A percentile compares a stretch with the other conserved stretches of the same genome.
Conservation (phyloP, 2,329 filamentous ascomycete genomes). For the Arthroderma sp. region DNA sequence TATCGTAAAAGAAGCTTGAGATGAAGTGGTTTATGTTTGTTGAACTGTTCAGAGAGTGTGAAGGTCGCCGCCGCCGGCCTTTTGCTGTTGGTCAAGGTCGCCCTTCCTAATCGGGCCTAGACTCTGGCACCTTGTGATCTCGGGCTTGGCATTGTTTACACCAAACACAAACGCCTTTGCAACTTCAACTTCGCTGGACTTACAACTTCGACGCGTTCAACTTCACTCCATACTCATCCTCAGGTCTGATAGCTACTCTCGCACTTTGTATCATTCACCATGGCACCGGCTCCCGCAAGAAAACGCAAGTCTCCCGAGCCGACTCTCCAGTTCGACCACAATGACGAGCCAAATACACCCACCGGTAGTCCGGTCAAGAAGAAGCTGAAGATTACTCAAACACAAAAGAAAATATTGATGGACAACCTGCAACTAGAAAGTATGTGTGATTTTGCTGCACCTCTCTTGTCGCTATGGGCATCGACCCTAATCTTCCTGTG, state of each 20-base stretch:
- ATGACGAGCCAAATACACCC: slow-evolving; percentile 29
- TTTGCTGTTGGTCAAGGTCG: neutral
- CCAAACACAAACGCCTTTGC: neutral
- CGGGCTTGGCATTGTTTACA: slow-evolving; percentile 10
- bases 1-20: neutral
- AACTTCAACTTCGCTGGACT: neutral
- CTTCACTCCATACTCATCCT: no score
- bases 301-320: slow-evolving; percentile 29
- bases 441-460: slow-evolving; percentile 32
- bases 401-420: slow-evolving; percentile 74
- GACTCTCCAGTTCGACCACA: slow-evolving; percentile 22
- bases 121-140: neutral
- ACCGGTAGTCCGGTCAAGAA: slow-evolving; percentile 50
- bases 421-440: slow-evolving; percentile 83
- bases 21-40: neutral
- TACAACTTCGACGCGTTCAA: neutral
- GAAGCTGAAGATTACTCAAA: slow-evolving; percentile 48
- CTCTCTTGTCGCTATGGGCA: slow-evolving; percentile 5
- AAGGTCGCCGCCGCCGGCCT: slow-evolving; percentile 3
- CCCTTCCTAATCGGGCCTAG: slow-evolving; percentile 6
- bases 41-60: neutral
- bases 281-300: slow-evolving; percentile 22
- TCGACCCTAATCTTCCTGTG: no score
- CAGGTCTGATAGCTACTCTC: no score
- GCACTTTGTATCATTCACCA: slow-evolving; percentile 11